Evolutionary conservation across 768 basidiomycete genomes (phyloP), one percentile per base, ranked within the genome.

Genomic region (Artomyces pyxidatus): DNA sequence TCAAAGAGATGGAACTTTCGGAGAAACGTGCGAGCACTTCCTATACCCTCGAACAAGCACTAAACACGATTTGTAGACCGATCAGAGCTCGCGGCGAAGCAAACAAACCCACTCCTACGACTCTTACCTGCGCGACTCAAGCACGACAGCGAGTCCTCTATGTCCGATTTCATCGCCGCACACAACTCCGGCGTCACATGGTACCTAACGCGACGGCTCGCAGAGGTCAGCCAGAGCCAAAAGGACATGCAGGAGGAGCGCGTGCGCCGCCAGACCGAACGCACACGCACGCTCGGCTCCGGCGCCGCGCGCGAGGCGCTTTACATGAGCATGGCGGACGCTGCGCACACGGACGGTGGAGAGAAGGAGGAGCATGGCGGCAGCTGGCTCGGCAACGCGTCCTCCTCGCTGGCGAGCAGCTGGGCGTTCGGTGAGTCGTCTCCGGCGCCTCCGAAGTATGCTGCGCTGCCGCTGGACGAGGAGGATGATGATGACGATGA

Each of bases 171-270:
- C 56, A 63, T 80, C 26, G 84, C 90, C n/a, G 90, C 91, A 4
- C 96, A 99, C 64, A 89, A 89, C 59, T 76, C 90, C n/a, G 80
- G 86, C 59, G 79, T 99, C 56, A 88, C 90, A 11, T 93, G 92
- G 85, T 94, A 84, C 67, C 79, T 99, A 48, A 85, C 78, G 61
- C 76, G 85, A 44, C 78, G 86, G 32, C 74, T 99, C 30, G 76
- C 91, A 0, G 80, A 87, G 53, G 78, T 84, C 22, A 85, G 88
- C 57, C 81, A 89, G 59, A 72, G 62, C 14, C 85, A 95, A 57
- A 85, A 85, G 56, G 83, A 88, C 55, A 77, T 97, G 72, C 96
- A 99, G 66, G 95, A 97, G 65, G 91, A 95, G 63, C 83, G 96
- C 42, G 77, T 93, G 47, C 85, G 83, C 63, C 80, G 95, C 4